Base-by-base conservation (phyloP, 805 yeast genomes). In the Saccharomycopsis selenospora region DNA sequence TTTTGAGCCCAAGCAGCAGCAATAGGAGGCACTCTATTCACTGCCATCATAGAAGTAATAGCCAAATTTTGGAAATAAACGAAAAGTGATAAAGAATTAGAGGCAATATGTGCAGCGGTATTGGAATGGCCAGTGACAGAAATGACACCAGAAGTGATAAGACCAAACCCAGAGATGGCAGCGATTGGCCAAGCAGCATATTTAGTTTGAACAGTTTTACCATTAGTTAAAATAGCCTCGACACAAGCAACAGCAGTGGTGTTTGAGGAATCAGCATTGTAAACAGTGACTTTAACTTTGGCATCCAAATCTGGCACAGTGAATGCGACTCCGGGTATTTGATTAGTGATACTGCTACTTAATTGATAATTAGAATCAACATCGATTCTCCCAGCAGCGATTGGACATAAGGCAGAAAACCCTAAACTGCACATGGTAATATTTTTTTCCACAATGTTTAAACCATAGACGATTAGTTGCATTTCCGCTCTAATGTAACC, bases 1-100 rank as follows among this genome's bases (percentile, higher is more conserved):
- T 91, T 93, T 66, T 91, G 96, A 27, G 95, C 81, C 99, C 99
- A 91, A 2, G 98, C 90, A 2, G 95, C 88, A 3, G 97, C 98
- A 57, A 93, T 90, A 2, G 99, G 99, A 1, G 99, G 99, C 18
- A 88, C 85, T 52, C 78, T 71, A 18, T 87, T 77, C 26, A 91
- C 97, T 49, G 95, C 96, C 89, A 89, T 83, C 96, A 93, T 90
- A 14, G 95, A 77, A 17, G 91, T 83, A 51, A 91, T 80, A 18
- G 97, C 96, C 57, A 93, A 72, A 49, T 85, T 79, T 70, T 93
- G 99, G 77, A 91, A 93, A 66, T 93, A 93, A 47, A 89, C 80
- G 66, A 93, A 93, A 53, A 93, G 71, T 1, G 97, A 86, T 61
- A 91, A 82, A 14, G 96, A 83, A 68, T 93, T 93, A 17, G 96